Percentiles rank a stretch among this genome's conserved stretches.
These are phyloP conservation scores for Auricularia heimuer DNA, from an alignment of 768 basidiomycete species.

Conservation along the genomic window DNA sequence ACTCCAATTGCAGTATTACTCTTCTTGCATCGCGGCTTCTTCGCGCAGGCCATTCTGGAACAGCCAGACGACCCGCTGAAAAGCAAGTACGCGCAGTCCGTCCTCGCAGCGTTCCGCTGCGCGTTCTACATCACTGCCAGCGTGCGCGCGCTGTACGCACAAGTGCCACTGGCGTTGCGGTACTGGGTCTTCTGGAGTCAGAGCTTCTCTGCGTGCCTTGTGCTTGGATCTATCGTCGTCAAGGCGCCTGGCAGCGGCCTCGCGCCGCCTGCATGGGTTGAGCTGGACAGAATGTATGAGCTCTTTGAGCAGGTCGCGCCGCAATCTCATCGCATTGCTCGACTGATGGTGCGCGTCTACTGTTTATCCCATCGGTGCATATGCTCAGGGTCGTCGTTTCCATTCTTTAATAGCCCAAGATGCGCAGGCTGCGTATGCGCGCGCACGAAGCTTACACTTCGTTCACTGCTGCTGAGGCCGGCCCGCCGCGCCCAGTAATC, in stretches of 20 bases:
- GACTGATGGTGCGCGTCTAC: not conserved
- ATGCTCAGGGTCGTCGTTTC: too few species aligned
- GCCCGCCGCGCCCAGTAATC: too few species aligned
- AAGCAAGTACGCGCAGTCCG: conserved; percentile 63
- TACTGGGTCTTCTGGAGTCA: conserved; percentile 48
- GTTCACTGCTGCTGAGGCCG: not conserved
- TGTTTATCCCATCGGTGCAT: too few species aligned
- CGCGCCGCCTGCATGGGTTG: not conserved
- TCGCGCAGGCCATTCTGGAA: conserved; percentile 62
- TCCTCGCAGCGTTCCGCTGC: conserved; percentile 70
- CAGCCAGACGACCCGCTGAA: conserved; percentile 66
- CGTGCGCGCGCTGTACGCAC: conserved; percentile 58
- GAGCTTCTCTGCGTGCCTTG: conserved; percentile 47
- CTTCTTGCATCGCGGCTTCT: conserved; percentile 65
- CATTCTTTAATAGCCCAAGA: not conserved
- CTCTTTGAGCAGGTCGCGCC: not conserved
- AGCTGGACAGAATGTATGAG: not conserved
- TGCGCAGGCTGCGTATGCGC: not conserved
- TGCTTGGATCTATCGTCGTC: not conserved
- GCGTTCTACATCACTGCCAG: conserved; percentile 62
- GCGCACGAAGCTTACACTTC: not conserved
- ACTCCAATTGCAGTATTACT: conserved; percentile 38
- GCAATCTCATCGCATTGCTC: not conserved
- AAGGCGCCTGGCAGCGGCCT: not conserved
- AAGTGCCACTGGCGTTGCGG: conserved; percentile 52